phyloP scores from a whole-genome alignment of 2,329 filamentous ascomycete species.

The Cryphonectria japonica region DNA sequence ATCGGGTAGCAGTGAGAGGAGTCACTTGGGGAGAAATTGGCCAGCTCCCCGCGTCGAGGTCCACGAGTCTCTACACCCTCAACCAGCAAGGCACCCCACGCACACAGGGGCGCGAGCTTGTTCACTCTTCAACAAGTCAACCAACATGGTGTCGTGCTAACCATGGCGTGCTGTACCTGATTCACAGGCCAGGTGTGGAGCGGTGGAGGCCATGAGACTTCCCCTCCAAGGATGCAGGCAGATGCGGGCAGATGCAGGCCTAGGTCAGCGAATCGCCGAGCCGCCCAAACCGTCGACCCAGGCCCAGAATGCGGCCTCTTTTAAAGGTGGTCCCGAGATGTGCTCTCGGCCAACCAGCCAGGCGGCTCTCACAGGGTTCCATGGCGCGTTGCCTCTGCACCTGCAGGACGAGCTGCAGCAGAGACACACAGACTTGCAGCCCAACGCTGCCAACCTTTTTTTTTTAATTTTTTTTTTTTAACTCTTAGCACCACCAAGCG shows the following conservation, averaged over 20 bases:
- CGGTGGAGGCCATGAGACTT: slow-evolving; percentile 18
- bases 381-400: slow-evolving; percentile 17
- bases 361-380: slow-evolving; percentile 20
- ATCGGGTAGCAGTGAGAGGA: not conserved
- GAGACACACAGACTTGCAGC: slow-evolving; percentile 22
- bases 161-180: slow-evolving; percentile 23
- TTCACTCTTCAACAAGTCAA: not conserved
- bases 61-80: not conserved
- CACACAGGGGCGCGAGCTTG: slow-evolving; percentile 1
- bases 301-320: slow-evolving; percentile 28
- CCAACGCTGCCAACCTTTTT: slow-evolving; percentile 22
- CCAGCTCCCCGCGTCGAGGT: not conserved
- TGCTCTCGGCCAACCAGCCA: slow-evolving; percentile 28
- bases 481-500: slow-evolving; percentile 17
- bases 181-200: slow-evolving; percentile 16
- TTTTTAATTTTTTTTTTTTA: too few species aligned
- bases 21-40: not conserved
- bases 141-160: slow-evolving; percentile 16
- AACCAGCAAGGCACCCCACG: slow-evolving; percentile 15
- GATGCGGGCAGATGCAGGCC: slow-evolving; percentile 19
- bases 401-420: slow-evolving; percentile 21
- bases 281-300: slow-evolving; percentile 27
- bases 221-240: not conserved
- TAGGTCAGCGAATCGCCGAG: slow-evolving; percentile 29
- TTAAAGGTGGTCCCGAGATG: slow-evolving; percentile 26